Base-by-base conservation (phyloP, 345 rosid genomes). In the Salix udensis region DNA sequence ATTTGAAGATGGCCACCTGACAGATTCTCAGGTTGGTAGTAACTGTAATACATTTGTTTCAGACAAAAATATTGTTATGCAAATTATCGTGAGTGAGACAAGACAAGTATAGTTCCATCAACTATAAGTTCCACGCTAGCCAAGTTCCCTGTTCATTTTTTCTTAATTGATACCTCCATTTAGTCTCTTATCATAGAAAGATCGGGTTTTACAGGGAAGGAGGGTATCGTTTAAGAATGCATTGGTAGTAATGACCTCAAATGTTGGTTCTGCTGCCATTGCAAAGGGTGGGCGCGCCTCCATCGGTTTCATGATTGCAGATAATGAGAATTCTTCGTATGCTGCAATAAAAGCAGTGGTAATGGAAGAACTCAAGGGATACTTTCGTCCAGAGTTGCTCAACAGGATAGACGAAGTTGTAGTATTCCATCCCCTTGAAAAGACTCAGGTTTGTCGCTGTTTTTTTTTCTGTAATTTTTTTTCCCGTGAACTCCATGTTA, bases 1-100 rank as follows among this genome's bases (percentile, higher is more conserved):
- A 80, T 92, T 96, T 79, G 99, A 96, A 87, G 99, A 96, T 58
- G 99, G 99, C 77, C 99, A 93, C 81, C 89, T 96, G 15, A 96
- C 98, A 40, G 98, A 96, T 88, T 96, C 99, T 73, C 98, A 92
- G 97, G 99, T 95, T 82, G 4, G 80, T 81, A 65, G 30, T 21
- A 60, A 36, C 50, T 36, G 26, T n/a, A 18, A 23, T 65, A 12
- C 67, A 30, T 60, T 74, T 37, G 15, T 52, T 21, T 46, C 39
- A 23, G 55, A 67, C 14, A 0, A 61, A 50, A 73, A 46, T 6
- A 11, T 21, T 62, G 64, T 6, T 28, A 58, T 23, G 64, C 28
- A 11, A 14, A 18, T 52, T 52, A 52, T 52, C 58, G 2, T 52
- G 23, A 6, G n/a, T 50, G n/a, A 52, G n/a, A 52, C 58, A 19